Conservation (phyloP, 2,329 filamentous ascomycete species). For the Colletotrichum paranaense region DNA sequence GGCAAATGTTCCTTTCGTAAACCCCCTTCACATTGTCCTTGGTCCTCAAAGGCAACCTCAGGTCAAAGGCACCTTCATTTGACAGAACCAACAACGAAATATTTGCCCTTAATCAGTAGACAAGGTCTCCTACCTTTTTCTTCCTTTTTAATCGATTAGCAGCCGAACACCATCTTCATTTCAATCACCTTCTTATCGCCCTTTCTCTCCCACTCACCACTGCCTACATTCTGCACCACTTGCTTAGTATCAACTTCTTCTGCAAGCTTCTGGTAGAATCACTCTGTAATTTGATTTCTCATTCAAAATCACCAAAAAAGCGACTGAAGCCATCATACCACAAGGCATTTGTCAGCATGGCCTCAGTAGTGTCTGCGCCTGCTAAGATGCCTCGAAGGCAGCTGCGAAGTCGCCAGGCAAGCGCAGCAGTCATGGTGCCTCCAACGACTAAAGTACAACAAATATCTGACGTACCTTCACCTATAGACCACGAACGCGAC, state of each 20-base stretch:
- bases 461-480: background rate
- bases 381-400: background rate
- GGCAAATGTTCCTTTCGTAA: background rate
- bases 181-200: background rate
- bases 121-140: background rate
- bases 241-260: background rate
- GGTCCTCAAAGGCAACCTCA: background rate
- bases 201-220: background rate
- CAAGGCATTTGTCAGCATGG: background rate
- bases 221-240: background rate
- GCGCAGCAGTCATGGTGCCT: background rate
- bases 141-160: background rate
- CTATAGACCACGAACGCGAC: background rate
- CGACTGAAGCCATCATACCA: background rate
- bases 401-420: slow-evolving; percentile 21
- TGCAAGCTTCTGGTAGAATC: background rate
- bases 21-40: background rate
- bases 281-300: background rate
- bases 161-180: background rate
- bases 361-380: background rate
- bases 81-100: background rate
- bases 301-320: background rate
- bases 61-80: background rate
- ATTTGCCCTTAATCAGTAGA: background rate
- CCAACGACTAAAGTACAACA: background rate